phyloP scores from a whole-genome alignment of 176 grass and related monocot species.

The Coix lacrymajobi region DNA sequence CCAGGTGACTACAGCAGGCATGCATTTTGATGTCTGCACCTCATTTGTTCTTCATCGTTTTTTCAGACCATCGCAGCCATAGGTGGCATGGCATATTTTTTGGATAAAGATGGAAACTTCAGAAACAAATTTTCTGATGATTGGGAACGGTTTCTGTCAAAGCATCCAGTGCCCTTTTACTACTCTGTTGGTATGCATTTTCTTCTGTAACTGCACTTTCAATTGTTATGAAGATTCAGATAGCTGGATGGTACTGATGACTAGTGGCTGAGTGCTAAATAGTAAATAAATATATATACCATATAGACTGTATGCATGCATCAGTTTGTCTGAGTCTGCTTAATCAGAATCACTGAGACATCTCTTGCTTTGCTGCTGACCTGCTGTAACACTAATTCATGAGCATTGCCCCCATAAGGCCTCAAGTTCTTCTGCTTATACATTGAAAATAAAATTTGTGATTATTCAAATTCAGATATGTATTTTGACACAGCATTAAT shows the following conservation, averaged over 20 bases:
- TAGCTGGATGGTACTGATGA: not conserved
- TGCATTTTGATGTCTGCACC: not conserved
- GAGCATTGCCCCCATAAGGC: not conserved
- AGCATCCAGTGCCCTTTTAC: constrained; percentile 81
- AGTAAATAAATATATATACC: not conserved
- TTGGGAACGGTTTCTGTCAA: constrained; percentile 79
- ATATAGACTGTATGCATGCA: not conserved
- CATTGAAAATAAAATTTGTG: not conserved
- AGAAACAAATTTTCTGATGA: constrained; percentile 74
- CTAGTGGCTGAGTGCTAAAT: not conserved
- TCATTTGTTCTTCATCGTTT: not conserved
- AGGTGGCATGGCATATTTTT: constrained; percentile 60
- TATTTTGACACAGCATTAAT: not conserved
- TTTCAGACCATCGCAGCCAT: constrained; percentile 58
- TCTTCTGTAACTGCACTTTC: not conserved
- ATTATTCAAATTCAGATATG: not conserved
- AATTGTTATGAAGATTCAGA: not conserved
- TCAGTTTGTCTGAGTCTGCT: not conserved
- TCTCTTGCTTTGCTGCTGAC: not conserved
- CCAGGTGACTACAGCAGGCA: not conserved
- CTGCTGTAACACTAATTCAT: not conserved
- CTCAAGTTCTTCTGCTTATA: not conserved
- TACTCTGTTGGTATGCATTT: constrained; percentile 61
- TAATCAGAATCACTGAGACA: not conserved
- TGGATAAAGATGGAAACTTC: constrained; percentile 73